Conservation (phyloP, 164 flowering plant species). For the Vitis riparia region DNA sequence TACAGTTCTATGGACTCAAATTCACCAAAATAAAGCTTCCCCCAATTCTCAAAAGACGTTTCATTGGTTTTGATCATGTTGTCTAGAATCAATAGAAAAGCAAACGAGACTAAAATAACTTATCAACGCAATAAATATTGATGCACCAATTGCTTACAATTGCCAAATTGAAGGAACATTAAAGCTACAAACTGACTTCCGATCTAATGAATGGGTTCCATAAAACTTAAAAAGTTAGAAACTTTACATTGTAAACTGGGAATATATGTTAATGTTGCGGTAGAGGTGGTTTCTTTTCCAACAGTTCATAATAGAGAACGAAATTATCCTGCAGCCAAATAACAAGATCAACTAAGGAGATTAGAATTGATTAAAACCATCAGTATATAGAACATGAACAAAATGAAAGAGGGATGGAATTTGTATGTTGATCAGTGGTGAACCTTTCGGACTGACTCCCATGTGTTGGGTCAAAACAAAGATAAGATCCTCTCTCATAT, state of each 20-base stretch:
- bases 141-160: slow-evolving; percentile 19
- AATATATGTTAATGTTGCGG: slow-evolving; percentile 46
- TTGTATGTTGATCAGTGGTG: not conserved
- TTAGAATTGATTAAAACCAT: not conserved
- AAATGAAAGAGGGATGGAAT: not conserved
- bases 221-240: not conserved
- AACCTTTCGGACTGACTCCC: slow-evolving; percentile 68
- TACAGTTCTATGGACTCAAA: not conserved
- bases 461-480: slow-evolving; percentile 65
- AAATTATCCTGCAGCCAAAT: slow-evolving; percentile 62
- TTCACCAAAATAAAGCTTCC: not conserved
- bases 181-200: slow-evolving; percentile 19
- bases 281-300: slow-evolving; percentile 68
- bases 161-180: slow-evolving; percentile 13
- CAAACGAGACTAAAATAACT: not conserved
- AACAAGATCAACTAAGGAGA: not conserved
- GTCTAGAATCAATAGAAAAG: not conserved
- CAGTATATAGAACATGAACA: not conserved
- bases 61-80: not conserved
- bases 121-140: not conserved
- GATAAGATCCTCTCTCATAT: slow-evolving; percentile 66
- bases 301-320: slow-evolving; percentile 59
- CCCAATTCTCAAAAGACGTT: not conserved
- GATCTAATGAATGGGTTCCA: slow-evolving; percentile 21
- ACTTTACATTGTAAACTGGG: slow-evolving; percentile 28